Conservation (phyloP, 257 asterid genomes). For the Ilex asprella region DNA sequence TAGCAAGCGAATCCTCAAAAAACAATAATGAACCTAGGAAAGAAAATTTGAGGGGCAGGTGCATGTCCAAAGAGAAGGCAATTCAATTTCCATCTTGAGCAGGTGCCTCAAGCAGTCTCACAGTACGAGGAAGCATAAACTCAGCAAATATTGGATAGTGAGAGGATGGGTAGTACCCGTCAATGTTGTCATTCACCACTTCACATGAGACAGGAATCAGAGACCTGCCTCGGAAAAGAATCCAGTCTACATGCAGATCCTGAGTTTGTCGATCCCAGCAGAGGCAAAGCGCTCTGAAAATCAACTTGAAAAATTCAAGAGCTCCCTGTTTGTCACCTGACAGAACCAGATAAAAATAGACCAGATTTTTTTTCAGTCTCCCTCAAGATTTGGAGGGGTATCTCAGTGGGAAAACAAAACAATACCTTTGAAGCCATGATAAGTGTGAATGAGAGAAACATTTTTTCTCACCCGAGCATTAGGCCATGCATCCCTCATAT, state of each 20-base stretch:
- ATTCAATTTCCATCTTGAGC: conserved; percentile 36
- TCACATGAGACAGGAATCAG: conserved; percentile 77
- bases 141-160: conserved; percentile 80
- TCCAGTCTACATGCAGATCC: conserved; percentile 94
- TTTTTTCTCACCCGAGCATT: conserved; percentile 89
- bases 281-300: conserved; percentile 88
- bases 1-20: too few relatives aligned
- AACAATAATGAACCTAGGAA: too few relatives aligned
- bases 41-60: not conserved
- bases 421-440: conserved; percentile 93
- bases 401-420: not conserved
- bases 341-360: conserved; percentile 6
- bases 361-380: not conserved
- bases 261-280: conserved; percentile 99
- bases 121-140: conserved; percentile 87
- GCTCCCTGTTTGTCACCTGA: conserved; percentile 87
- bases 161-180: conserved; percentile 80
- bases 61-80: not conserved
- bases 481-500: conserved; percentile 99
- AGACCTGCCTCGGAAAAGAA: conserved; percentile 87
- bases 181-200: conserved; percentile 91
- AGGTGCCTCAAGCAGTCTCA: conserved; percentile 58
- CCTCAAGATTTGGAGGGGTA: not conserved
- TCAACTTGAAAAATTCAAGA: conserved; percentile 74
- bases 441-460: conserved; percentile 70